These are phyloP conservation scores for Pseudofabraea citricarpa DNA, from an alignment of 2,329 filamentous ascomycete genomes.

Conservation along the genomic window DNA sequence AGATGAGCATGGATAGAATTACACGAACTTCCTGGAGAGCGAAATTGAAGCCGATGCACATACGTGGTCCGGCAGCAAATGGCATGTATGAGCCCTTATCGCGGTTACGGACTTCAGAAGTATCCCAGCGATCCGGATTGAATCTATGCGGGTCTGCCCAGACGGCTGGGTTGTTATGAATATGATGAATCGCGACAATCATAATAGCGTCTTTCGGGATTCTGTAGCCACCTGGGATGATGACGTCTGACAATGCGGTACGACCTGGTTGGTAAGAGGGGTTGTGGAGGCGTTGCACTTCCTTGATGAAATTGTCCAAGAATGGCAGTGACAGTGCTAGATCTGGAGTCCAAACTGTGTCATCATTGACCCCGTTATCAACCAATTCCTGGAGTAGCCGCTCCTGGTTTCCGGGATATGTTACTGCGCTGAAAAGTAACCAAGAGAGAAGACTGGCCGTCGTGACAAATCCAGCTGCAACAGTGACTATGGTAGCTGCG, in stretches of 20 bases:
- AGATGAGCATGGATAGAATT: slow-evolving; percentile 32
- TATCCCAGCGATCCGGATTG: slow-evolving; percentile 18
- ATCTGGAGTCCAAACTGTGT: slow-evolving; percentile 29
- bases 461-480: slow-evolving; percentile 42
- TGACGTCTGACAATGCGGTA: slow-evolving; percentile 36
- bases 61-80: slow-evolving; percentile 31
- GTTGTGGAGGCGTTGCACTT: slow-evolving; percentile 39
- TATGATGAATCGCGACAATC: slow-evolving; percentile 15
- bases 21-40: slow-evolving; percentile 33
- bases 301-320: slow-evolving; percentile 39
- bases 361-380: slow-evolving; percentile 27
- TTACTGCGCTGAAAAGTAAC: slow-evolving; percentile 37
- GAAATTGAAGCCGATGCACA: slow-evolving; percentile 37
- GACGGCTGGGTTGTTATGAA: slow-evolving; percentile 18
- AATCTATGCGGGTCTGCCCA: slow-evolving; percentile 15
- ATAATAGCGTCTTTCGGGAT: slow-evolving; percentile 30
- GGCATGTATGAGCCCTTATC: slow-evolving; percentile 27
- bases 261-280: slow-evolving; percentile 42
- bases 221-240: slow-evolving; percentile 41
- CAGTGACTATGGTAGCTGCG: slow-evolving; percentile 30
- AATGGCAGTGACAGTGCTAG: slow-evolving; percentile 30
- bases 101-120: slow-evolving; percentile 10
- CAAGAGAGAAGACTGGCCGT: slow-evolving; percentile 41
- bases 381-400: slow-evolving; percentile 41
- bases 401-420: slow-evolving; percentile 39